Evolutionary conservation across 2,329 filamentous ascomycete genomes (phyloP).

Genomic region (Colletotrichum kahawae): DNA sequence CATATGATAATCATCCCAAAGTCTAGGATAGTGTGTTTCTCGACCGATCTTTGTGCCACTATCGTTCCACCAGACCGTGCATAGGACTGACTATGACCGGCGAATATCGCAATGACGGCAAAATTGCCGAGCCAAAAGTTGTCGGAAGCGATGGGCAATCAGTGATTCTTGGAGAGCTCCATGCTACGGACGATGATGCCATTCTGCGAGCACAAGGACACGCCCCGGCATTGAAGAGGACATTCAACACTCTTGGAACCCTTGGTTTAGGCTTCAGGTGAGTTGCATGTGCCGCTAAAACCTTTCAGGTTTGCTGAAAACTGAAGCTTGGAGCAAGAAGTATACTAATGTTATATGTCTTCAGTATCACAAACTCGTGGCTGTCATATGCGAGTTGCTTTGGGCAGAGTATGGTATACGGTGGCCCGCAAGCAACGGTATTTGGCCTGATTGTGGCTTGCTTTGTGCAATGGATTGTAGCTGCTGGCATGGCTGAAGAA

Average conservation of each 20-base stretch:
- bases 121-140: neutral
- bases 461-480: constrained; percentile 23
- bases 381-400: constrained; percentile 22
- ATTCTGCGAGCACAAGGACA: constrained; percentile 24
- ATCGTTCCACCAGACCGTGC: neutral
- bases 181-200: constrained; percentile 15
- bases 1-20: neutral
- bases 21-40: neutral
- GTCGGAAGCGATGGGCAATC: neutral
- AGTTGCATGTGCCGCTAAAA: neutral
- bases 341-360: neutral
- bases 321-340: neutral
- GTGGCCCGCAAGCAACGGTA: constrained; percentile 21
- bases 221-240: constrained; percentile 15
- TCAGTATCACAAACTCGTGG: constrained; percentile 25
- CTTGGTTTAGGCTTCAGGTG: constrained; percentile 10
- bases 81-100: neutral
- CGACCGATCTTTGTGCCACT: neutral
- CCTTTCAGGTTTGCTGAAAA: neutral
- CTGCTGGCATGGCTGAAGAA: constrained; percentile 22
- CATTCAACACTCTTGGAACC: constrained; percentile 20
- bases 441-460: constrained; percentile 24
- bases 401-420: constrained; percentile 17
- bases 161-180: neutral
- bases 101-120: neutral